Base-by-base conservation (phyloP, 768 basidiomycete species). In the Rickenella mellea region DNA sequence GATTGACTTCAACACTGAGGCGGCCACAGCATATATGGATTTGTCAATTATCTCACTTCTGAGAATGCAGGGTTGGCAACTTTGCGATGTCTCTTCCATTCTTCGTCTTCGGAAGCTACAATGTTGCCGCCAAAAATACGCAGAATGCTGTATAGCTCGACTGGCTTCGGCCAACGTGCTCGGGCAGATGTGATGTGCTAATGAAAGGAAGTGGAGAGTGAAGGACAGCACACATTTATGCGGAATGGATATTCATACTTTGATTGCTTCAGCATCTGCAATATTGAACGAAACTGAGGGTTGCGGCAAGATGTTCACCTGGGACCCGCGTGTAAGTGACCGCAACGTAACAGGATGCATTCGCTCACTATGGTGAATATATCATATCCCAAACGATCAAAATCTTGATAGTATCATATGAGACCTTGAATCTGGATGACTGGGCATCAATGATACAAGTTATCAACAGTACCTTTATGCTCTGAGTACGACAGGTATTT, bases 1-100 rank as follows among this genome's bases (percentile, higher is more conserved):
- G 20, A 32, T 7, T 14, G n/a, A 14, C n/a, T n/a, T 3, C 3
- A 32, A 32, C 20, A 32, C n/a, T 7, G n/a, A 5, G 24, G 24
- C 7, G 5, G 21, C 21, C 21, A 6, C 15, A 5, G 15, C 32
- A 14, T 8, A 33, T 6, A 14, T 33, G 14, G 21, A 14, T 8
- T 32, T 41, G 29, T 36, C 6, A 21, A n/a, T 17, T 11, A 6
- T 17, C 15, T 32, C 41, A 77, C 77, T 55, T 80, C 78, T 5
- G 75, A 74, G 54, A 82, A 83, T 0, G 77, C 71, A n/a, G 79
- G 78, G 1, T 75, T 76, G n/a, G 71, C 61, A 30, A 83, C 70
- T 52, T 74, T 78, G 35, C 79, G 60, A 47, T 78, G 78, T 24
- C 70, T 69, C 55, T 79, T 79, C 80, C 80, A 83, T 44, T 74